Evolutionary conservation across 768 basidiomycete species (phyloP), one percentile per base, ranked within the genome.

Genomic region (Panellus pusillus): DNA sequence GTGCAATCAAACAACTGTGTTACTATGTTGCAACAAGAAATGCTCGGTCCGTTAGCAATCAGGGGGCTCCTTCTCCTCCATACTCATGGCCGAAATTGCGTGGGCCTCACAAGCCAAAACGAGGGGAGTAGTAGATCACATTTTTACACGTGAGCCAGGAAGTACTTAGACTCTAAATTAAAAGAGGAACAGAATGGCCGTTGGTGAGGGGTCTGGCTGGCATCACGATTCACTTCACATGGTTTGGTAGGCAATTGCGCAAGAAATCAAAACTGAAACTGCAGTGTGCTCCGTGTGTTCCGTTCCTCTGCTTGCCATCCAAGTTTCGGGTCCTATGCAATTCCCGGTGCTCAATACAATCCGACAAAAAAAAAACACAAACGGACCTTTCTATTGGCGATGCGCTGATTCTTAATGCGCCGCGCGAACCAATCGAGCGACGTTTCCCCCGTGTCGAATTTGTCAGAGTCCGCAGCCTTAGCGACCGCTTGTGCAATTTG

Each of bases 401-500:
- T 47, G 17, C 62, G 48, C 53, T 50, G 61, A 20, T 67, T 62
- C 39, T 54, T 65, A 29, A 60, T 39, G 20, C 66, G 61, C 29
- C 64, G 60, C 14, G 61, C 55, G 44, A 70, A 67, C 70, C 70
- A 71, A 42, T 68, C 62, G 1, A 55, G 59, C 5, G 70, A 63
- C 2, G 65, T 68, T 17, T 62, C 61, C 12, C 64, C 66, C 19
- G 68, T 54, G 27, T 64, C 50, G 28, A 58, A 64, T 9, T 44
- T 40, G 3, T 28, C 42, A 11, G 53, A 57, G 6, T 70, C 62
- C 0, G 61, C 15, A 13, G 58, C 65, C 40, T 61, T 66, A 9
- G 68, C 70, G 0, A 69, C 63, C 8, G 80, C 73, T 4, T 76
- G 72, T 11, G 74, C 74, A n/a, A 85, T 74, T 6, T 75, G 36